Base-by-base conservation (phyloP, 192 early-diverging fungal genomes). In the Ambispora gerdemannii region DNA sequence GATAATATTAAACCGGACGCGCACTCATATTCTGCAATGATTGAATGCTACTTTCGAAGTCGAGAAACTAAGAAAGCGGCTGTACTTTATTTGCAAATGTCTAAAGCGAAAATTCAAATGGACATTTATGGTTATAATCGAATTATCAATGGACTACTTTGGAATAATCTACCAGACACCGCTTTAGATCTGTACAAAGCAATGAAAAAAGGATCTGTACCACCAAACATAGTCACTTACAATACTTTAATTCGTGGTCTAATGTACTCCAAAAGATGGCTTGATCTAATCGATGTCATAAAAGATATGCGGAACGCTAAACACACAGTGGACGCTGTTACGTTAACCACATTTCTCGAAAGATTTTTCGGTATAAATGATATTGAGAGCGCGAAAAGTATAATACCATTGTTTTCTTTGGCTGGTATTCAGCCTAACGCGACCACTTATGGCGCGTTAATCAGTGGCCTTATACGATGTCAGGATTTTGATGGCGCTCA, bases 111-210 rank as follows among this genome's bases (percentile, higher is more conserved):
- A 28, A 66, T 70, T 36, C 24, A n/a, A 28, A 17, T 70, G 19
- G 43, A 52, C 20, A 34, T 51, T 28, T 20, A 56, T 13, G 24
- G 36, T 38, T 70, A 36, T 56, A 70, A 70, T 70, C 13, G 67
- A n/a, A 58, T 70, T 13, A 70, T 70, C 38, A 43, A 59, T 59
- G 67, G 67, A 30, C 22, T 70, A 58, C 58, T 53, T 20, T 58
- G 19, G 11, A 56, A 43, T 43, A 35, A 28, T 17, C n/a, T 13
- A 17, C 28, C 58, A 2, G 36, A 70, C 30, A 50, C 50, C 10
- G 53, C 67, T 6, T 28, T 70, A 13, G 27, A 38, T n/a, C n/a
- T 67, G 11, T 67, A 52, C 52, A 13, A 33, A 22, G 19, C 3
- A 49, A 65, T 65, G 63, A 38, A 65, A 3, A 50, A 25, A 49